Conservation (phyloP, 1,139 yeast genomes). For the Zygoascus meyerae region DNA sequence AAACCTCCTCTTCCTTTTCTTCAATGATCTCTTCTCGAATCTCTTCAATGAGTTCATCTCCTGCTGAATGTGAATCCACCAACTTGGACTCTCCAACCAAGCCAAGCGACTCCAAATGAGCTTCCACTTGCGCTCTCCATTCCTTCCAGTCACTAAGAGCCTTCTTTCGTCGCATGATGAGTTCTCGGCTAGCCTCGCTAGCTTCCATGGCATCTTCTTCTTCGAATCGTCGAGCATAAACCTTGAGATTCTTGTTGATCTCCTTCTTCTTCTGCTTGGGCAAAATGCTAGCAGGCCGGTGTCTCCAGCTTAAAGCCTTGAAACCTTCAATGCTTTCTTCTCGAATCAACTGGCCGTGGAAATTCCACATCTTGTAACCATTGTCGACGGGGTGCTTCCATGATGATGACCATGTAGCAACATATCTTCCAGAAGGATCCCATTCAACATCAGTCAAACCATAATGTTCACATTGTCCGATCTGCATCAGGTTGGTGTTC, state of each 20-base stretch:
- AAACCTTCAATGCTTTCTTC: constrained; percentile 78
- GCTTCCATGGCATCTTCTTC: constrained; percentile 97
- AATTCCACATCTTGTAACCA: constrained; percentile 83
- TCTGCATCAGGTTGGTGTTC: constrained; percentile 55
- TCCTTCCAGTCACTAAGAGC: constrained; percentile 79
- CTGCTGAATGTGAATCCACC: constrained; percentile 29
- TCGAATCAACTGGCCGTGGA: constrained; percentile 69
- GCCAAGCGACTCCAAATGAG: constrained; percentile 43
- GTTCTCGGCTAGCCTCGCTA: constrained; percentile 84
- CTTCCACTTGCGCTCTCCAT: constrained; percentile 61
- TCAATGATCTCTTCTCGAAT: constrained; percentile 75
- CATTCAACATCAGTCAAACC: constrained; percentile 85
- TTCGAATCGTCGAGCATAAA: constrained; percentile 88
- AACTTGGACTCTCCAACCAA: constrained; percentile 31
- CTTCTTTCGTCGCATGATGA: constrained; percentile 78
- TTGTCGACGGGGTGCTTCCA: constrained; percentile 85
- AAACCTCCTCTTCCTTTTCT: constrained; percentile 28
- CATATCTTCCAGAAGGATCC: constrained; percentile 94
- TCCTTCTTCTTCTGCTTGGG: constrained; percentile 77
- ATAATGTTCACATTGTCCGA: constrained; percentile 58
- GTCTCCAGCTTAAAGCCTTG: constrained; percentile 94
- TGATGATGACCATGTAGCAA: constrained; percentile 81
- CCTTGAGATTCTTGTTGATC: constrained; percentile 83
- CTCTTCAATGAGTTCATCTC: constrained; percentile 67
- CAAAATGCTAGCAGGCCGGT: constrained; percentile 80